Evolutionary conservation across 768 basidiomycete species (phyloP).

Genomic region (Leccinum sublutescens): DNA sequence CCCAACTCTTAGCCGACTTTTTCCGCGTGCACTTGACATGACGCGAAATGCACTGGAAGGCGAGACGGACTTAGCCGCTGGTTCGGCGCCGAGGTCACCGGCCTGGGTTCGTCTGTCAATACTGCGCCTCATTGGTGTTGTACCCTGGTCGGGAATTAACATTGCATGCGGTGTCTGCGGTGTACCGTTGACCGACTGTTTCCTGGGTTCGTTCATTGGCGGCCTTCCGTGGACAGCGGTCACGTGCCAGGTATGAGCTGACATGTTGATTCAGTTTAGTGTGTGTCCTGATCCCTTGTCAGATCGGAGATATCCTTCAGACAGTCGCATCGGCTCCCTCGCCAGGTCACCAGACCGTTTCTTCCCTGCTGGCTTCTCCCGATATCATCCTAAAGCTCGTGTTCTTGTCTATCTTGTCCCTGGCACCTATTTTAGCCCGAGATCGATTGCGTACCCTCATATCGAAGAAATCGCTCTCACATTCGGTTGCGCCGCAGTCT

Average conservation of each 20-base stretch:
- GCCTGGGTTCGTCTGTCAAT: constrained; percentile 87
- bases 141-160: constrained; percentile 97
- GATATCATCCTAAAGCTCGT: constrained; percentile 81
- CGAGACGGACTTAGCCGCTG: constrained; percentile 45
- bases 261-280: constrained; percentile 12
- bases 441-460: constrained; percentile 62
- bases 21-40: constrained; percentile 82
- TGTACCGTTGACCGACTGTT: constrained; percentile 70
- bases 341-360: constrained; percentile 73
- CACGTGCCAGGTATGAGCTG: constrained; percentile 70
- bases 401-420: constrained; percentile 77
- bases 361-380: constrained; percentile 80
- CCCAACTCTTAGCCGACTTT: constrained; percentile 75
- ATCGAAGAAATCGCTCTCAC: constrained; percentile 28
- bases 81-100: constrained; percentile 36
- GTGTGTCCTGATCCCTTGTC: constrained; percentile 20
- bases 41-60: constrained; percentile 81
- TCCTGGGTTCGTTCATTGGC: constrained; percentile 81
- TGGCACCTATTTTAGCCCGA: constrained; percentile 82
- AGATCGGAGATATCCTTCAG: constrained; percentile 88
- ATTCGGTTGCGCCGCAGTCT: constrained; percentile 19
- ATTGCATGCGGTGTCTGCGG: constrained; percentile 93
- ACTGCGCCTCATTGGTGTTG: constrained; percentile 86
- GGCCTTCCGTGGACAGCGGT: constrained; percentile 89
- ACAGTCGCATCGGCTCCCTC: constrained; percentile 74